These are phyloP conservation scores for Dispira parvispora DNA, from an alignment of 192 early-diverging fungal species.

Conservation along the genomic window DNA sequence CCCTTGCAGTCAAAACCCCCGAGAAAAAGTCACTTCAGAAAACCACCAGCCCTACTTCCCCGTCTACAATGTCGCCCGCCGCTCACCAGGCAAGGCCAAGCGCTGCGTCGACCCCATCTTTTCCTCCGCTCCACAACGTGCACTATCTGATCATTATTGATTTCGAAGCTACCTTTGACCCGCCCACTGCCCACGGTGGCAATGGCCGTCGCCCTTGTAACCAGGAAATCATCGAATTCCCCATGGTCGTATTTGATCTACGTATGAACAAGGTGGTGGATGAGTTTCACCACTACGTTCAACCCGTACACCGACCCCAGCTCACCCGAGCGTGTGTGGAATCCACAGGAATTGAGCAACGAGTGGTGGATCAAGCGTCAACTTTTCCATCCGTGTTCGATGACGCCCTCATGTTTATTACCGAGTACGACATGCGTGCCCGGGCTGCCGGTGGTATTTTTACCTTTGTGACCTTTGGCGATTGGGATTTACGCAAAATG, in stretches of 20 bases:
- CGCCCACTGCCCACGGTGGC: not conserved
- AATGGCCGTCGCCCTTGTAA: not conserved
- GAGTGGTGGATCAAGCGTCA: constrained; percentile 18
- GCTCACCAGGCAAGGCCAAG: too few relatives aligned
- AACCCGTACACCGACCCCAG: constrained; percentile 15
- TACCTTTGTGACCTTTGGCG: constrained; percentile 27
- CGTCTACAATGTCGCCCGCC: too few relatives aligned
- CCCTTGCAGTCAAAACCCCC: too few relatives aligned
- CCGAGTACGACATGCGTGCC: constrained; percentile 5
- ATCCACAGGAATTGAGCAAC: constrained; percentile 24
- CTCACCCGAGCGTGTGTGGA: constrained; percentile 19
- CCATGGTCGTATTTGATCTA: constrained; percentile 21
- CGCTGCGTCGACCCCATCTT: too few relatives aligned
- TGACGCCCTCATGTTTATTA: constrained; percentile 15
- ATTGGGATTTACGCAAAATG: constrained; percentile 30
- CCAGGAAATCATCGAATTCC: constrained; percentile 32
- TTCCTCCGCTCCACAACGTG: not conserved
- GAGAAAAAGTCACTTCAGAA: too few relatives aligned
- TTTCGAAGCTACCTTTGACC: constrained; percentile 25
- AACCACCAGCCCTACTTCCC: too few relatives aligned
- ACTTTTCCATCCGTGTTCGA: constrained; percentile 18
- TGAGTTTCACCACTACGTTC: constrained; percentile 26
- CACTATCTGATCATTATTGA: constrained; percentile 25
- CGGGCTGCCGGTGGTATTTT: constrained; percentile 12
- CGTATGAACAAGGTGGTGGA: constrained; percentile 11